A percentile compares a stretch with the other conserved stretches of the same genome.
phyloP scores from a whole-genome alignment of 495 filamentous ascomycete genomes.

The Penicillium macrosclerotiorum region DNA sequence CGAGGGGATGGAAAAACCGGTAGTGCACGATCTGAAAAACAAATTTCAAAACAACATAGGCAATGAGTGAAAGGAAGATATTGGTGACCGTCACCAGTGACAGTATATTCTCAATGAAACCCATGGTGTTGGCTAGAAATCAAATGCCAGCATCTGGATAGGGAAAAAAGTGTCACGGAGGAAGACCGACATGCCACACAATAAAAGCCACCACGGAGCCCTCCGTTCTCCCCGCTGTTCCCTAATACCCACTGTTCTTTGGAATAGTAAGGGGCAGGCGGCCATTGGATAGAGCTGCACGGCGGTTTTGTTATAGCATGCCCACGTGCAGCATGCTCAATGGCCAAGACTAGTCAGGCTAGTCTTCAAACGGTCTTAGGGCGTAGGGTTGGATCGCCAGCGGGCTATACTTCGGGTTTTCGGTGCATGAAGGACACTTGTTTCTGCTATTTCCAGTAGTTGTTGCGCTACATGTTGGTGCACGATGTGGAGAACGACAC shows the following conservation, averaged over 20 bases:
- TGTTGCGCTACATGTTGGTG: too few species aligned
- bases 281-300: constrained; percentile 12
- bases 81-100: constrained; percentile 34
- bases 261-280: constrained; percentile 9
- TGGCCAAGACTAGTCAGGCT: too few species aligned
- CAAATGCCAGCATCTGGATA: constrained; percentile 9
- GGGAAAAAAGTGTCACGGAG: not conserved
- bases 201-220: not conserved
- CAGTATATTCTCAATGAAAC: constrained; percentile 25
- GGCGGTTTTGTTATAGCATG: not conserved
- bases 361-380: too few species aligned
- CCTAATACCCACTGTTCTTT: not conserved
- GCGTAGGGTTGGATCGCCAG: too few species aligned
- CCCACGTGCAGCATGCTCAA: too few species aligned
- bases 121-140: constrained; percentile 22
- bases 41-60: constrained; percentile 27
- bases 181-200: not conserved
- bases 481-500: too few species aligned
- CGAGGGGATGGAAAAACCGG: constrained; percentile 51
- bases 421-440: too few species aligned
- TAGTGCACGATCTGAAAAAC: constrained; percentile 45
- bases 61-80: constrained; percentile 20
- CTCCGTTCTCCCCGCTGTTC: too few species aligned
- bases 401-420: too few species aligned
- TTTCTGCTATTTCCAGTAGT: too few species aligned